A percentile compares a stretch with the other conserved stretches of the same genome.
These are phyloP conservation scores for Xylariaceae sp. DNA, from an alignment of 2,329 filamentous ascomycete genomes.

Conservation along the genomic window DNA sequence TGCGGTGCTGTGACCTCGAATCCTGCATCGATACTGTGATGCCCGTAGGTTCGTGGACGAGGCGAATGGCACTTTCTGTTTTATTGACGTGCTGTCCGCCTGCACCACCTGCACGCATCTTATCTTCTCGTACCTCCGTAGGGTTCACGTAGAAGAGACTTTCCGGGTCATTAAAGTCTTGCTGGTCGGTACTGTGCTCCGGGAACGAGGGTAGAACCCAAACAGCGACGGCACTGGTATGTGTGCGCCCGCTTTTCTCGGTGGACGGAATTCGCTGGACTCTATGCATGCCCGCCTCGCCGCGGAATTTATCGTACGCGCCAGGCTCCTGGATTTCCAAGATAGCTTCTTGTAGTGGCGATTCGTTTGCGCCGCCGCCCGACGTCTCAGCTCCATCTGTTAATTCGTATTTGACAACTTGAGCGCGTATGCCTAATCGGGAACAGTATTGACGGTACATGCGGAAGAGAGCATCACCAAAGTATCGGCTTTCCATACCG, in stretches of 20 bases:
- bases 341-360: constrained; percentile 79
- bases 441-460: constrained; percentile 86
- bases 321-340: constrained; percentile 74
- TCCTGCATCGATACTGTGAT: constrained; percentile 91
- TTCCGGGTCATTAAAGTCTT: constrained; percentile 74
- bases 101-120: constrained; percentile 87
- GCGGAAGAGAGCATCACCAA: constrained; percentile 78
- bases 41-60: constrained; percentile 86
- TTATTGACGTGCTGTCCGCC: constrained; percentile 98
- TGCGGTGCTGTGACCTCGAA: constrained; percentile 81
- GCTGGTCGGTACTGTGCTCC: constrained; percentile 43
- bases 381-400: constrained; percentile 55
- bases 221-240: constrained; percentile 88
- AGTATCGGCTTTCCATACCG: constrained; percentile 85
- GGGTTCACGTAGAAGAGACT: constrained; percentile 90
- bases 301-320: constrained; percentile 76
- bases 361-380: constrained; percentile 53
- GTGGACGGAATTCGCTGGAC: constrained; percentile 92
- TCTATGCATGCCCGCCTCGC: constrained; percentile 90
- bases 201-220: constrained; percentile 87
- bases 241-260: constrained; percentile 84
- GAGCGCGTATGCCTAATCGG: constrained; percentile 60
- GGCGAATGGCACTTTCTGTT: constrained; percentile 89
- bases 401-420: constrained; percentile 75
- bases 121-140: constrained; percentile 76